Conservation (phyloP, 78 protist species). For the Dictyostelium capitatum region DNA sequence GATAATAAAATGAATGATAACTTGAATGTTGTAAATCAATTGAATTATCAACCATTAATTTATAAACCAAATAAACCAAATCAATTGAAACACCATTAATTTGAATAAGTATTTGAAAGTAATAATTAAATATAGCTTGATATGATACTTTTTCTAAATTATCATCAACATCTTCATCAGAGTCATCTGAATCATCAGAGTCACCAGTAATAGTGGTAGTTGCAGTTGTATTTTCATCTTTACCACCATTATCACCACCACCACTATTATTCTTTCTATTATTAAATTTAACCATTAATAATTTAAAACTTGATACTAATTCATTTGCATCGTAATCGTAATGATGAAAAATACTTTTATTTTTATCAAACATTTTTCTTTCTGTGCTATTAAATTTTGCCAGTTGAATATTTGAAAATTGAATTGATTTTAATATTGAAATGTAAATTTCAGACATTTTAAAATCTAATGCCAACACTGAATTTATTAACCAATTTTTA, state of each 20-base stretch:
- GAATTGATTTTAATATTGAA: not conserved
- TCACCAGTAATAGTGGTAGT: no score
- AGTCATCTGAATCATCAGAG: no score
- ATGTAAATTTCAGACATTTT: not conserved
- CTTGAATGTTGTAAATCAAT: not conserved
- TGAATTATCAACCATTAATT: not conserved
- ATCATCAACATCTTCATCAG: no score
- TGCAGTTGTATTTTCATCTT: no score
- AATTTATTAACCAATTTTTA: not conserved
- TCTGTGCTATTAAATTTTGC: not conserved
- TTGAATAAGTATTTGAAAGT: not conserved
- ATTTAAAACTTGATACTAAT: no score
- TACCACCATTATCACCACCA: not conserved
- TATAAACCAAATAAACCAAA: not conserved
- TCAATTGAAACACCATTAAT: not conserved
- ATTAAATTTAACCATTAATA: no score
- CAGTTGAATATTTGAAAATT: not conserved
- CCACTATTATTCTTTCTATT: no score
- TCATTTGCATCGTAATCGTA: no score
- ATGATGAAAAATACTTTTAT: not conserved
- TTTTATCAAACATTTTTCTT: not conserved
- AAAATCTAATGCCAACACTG: not conserved
- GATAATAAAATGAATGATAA: not conserved
- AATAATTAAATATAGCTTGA: not conserved
- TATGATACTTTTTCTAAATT: not conserved